phyloP scores from a whole-genome alignment of 1,139 yeast genomes.

The Hanseniaspora gamundiae region DNA sequence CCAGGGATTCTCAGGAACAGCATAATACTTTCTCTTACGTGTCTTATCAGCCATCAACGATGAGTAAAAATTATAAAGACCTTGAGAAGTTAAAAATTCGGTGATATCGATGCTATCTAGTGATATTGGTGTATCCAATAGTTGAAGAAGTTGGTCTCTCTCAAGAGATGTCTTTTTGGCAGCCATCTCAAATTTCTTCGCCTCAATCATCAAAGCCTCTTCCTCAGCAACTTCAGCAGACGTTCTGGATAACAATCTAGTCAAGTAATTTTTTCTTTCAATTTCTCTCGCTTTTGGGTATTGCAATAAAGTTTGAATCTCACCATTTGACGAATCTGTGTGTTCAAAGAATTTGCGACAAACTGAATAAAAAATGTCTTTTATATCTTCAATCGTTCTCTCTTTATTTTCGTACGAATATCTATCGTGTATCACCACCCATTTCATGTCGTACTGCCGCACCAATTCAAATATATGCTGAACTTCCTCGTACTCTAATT shows the following conservation, averaged over 20 bases:
- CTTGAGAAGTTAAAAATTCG: constrained; percentile 79
- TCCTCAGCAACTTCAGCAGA: constrained; percentile 98
- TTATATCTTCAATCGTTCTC: constrained; percentile 38
- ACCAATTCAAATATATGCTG: constrained; percentile 63
- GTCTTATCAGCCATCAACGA: constrained; percentile 65
- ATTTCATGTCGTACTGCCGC: constrained; percentile 62
- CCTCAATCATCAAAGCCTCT: constrained; percentile 85
- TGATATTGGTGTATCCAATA: constrained; percentile 67
- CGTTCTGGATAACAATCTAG: constrained; percentile 63
- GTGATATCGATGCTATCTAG: constrained; percentile 64
- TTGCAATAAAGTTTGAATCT: constrained; percentile 26
- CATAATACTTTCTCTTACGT: constrained; percentile 35
- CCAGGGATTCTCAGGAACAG: constrained; percentile 38
- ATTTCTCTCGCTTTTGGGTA: constrained; percentile 60
- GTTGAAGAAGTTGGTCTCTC: constrained; percentile 63
- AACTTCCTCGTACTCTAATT: constrained; percentile 75
- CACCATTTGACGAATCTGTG: constrained; percentile 33
- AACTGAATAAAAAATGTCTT: constrained; percentile 63
- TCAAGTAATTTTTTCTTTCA: constrained; percentile 71
- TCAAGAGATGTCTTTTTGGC: constrained; percentile 83
- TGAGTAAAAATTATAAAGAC: constrained; percentile 75
- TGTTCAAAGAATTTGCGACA: constrained; percentile 29
- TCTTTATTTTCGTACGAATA: constrained; percentile 32
- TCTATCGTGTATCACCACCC: constrained; percentile 78
- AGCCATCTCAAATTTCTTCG: constrained; percentile 82